Base-by-base conservation (phyloP, 139 green algal genomes). In the Picochlorum sp. region DNA sequence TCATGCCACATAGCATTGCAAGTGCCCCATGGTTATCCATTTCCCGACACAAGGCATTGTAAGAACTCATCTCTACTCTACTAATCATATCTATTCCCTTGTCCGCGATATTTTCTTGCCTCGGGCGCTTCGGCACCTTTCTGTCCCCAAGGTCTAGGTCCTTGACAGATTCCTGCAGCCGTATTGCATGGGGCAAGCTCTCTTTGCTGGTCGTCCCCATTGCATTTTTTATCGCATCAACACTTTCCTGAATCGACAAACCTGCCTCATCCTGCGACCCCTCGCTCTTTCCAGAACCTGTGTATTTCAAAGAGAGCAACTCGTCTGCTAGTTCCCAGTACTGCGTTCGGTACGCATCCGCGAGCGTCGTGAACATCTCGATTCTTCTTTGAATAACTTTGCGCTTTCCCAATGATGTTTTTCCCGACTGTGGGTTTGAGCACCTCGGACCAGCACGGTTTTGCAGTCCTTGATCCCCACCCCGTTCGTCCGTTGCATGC, bases 21-120 rank as follows among this genome's bases (percentile, higher is more conserved):
- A 85, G 56, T 20, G 66, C 76, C 57, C 66, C 73, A n/a, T 74
- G 52, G 0, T 52, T 26, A 51, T 85, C 79, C 58, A 85, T 59
- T 32, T 75, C 54, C 15, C 70, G 51, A 30, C 47, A 64, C 3
- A 28, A 64, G 1, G 69, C 44, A 20, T 63, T 67, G 24, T 64
- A 15, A n/a, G 61, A 28, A 24, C n/a, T 49, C 13, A 13, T 32
- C n/a, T 66, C 61, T 66, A 18, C 13, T n/a, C 61, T 44, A 20
- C 18, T 21, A 20, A 54, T 21, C n/a, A 21, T 26, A 54, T 54
- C 5, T 10, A 54, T 26, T 20, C 47, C 11, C 5, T 24, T 20
- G 11, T 54, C 47, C 11, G n/a, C 18, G n/a, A 54, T 9, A 21
- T 54, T 20, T 21, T 54, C 18, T 54, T 11, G 34, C 8, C 8